phyloP scores from a whole-genome alignment of 768 basidiomycete genomes.

The Hypholoma fasciculare region DNA sequence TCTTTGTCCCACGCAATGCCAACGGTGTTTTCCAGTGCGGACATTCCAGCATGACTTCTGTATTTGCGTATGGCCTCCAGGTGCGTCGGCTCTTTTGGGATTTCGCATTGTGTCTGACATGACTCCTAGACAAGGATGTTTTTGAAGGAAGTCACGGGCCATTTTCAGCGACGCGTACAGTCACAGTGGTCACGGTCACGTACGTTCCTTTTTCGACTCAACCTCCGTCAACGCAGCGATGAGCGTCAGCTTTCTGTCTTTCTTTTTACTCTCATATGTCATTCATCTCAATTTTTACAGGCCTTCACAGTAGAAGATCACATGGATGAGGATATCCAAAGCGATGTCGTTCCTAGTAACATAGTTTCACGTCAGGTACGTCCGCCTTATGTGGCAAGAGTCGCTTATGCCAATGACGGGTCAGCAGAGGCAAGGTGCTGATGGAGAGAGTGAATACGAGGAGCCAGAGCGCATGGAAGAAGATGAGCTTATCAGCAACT shows the following conservation, averaged over 20 bases:
- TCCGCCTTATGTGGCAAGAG: background rate
- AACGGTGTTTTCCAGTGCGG: no score
- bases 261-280: background rate
- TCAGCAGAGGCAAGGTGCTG: constrained; percentile 64
- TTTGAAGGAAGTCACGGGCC: no score
- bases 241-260: constrained; percentile 19
- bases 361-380: constrained; percentile 86
- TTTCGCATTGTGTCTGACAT: no score
- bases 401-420: constrained; percentile 7
- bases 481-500: constrained; percentile 62
- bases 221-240: constrained; percentile 16
- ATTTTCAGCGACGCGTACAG: constrained; percentile 14
- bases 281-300: constrained; percentile 15
- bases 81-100: no score
- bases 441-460: constrained; percentile 76
- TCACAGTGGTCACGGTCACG: constrained; percentile 14
- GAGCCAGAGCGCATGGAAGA: constrained; percentile 46
- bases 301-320: constrained; percentile 38
- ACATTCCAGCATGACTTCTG: no score
- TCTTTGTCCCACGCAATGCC: no score
- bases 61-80: no score
- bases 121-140: no score
- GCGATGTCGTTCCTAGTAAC: constrained; percentile 88
- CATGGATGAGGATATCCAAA: constrained; percentile 79
- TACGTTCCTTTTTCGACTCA: background rate